Evolutionary conservation across 495 filamentous ascomycete genomes (phyloP).

Genomic region (Geoglossum glabrum): DNA sequence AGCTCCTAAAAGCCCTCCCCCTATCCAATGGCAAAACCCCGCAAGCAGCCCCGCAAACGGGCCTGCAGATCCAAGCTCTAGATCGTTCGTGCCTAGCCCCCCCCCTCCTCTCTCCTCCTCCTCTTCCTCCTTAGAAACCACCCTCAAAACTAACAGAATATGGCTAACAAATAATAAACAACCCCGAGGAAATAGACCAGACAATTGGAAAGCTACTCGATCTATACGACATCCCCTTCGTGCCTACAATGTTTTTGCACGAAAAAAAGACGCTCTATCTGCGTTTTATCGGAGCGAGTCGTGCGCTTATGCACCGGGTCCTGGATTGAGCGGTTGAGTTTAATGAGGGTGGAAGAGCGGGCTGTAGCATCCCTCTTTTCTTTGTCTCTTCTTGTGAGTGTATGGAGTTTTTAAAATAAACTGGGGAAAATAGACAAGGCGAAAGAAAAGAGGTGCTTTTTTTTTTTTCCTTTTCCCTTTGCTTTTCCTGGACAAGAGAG

Average conservation of each 20-base stretch:
- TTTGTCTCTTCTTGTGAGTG: too few species aligned
- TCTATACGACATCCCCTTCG: slow-evolving; percentile 14
- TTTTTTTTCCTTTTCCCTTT: too few species aligned
- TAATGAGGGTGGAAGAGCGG: too few species aligned
- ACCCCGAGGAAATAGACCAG: slow-evolving; percentile 12
- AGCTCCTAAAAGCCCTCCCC: slow-evolving; percentile 10
- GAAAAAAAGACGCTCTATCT: slow-evolving; percentile 16
- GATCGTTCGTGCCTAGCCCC: slow-evolving; percentile 7
- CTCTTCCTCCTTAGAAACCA: too few species aligned
- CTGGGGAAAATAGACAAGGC: too few species aligned
- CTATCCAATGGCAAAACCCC: slow-evolving; percentile 10
- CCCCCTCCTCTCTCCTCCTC: too few species aligned
- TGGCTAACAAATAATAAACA: too few species aligned
- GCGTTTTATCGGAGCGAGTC: slow-evolving; percentile 13
- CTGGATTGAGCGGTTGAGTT: slow-evolving; percentile 7
- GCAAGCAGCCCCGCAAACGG: slow-evolving; percentile 7
- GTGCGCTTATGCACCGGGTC: slow-evolving; percentile 15
- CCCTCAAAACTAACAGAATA: neutral
- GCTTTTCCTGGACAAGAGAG: too few species aligned
- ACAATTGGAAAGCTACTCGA: slow-evolving; percentile 12
- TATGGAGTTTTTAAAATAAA: too few species aligned
- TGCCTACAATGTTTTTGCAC: slow-evolving; percentile 15
- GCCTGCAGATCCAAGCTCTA: slow-evolving; percentile 6
- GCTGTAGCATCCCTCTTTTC: too few species aligned
- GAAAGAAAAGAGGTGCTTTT: too few species aligned